These are phyloP conservation scores for Colletotrichum sp. DNA, from an alignment of 2,329 filamentous ascomycete species.

Conservation along the genomic window DNA sequence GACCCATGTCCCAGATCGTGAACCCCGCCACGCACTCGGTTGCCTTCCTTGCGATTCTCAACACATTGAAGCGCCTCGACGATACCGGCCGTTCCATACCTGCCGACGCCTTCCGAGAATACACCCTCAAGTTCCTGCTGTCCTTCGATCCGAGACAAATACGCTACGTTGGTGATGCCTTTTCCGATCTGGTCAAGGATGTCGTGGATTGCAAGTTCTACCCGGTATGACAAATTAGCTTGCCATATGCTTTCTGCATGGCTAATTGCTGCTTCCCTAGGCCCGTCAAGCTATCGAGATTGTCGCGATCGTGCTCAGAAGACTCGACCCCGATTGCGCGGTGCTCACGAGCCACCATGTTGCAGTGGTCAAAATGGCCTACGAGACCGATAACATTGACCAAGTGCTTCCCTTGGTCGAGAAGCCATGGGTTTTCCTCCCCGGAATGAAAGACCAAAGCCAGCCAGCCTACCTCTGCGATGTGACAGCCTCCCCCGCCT, in stretches of 20 bases:
- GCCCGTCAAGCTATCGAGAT: slow-evolving; percentile 50
- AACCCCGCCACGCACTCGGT: slow-evolving; percentile 55
- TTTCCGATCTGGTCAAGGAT: slow-evolving; percentile 49
- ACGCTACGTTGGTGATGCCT: slow-evolving; percentile 50
- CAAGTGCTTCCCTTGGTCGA: slow-evolving; percentile 67
- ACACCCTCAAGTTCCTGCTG: slow-evolving; percentile 49
- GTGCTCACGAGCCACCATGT: slow-evolving; percentile 71
- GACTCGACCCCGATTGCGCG: slow-evolving; percentile 69
- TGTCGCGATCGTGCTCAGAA: slow-evolving; percentile 60
- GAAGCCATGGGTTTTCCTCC: slow-evolving; percentile 70
- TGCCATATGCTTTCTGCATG: background rate
- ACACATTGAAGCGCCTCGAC: slow-evolving; percentile 35
- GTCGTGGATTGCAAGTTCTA: slow-evolving; percentile 43
- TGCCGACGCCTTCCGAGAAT: slow-evolving; percentile 38
- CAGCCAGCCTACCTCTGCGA: slow-evolving; percentile 51
- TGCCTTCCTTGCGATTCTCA: slow-evolving; percentile 55
- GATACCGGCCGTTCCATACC: background rate
- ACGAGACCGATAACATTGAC: slow-evolving; percentile 56
- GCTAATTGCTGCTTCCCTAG: slow-evolving; percentile 34
- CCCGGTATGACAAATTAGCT: slow-evolving; percentile 38
- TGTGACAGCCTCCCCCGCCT: slow-evolving; percentile 44
- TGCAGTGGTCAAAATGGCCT: slow-evolving; percentile 61
- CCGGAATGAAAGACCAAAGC: slow-evolving; percentile 44
- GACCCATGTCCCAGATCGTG: slow-evolving; percentile 39
- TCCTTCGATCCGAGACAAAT: slow-evolving; percentile 57